Evolutionary conservation across 2,329 filamentous ascomycete genomes (phyloP).

Genomic region (Teratosphaeria viscida): DNA sequence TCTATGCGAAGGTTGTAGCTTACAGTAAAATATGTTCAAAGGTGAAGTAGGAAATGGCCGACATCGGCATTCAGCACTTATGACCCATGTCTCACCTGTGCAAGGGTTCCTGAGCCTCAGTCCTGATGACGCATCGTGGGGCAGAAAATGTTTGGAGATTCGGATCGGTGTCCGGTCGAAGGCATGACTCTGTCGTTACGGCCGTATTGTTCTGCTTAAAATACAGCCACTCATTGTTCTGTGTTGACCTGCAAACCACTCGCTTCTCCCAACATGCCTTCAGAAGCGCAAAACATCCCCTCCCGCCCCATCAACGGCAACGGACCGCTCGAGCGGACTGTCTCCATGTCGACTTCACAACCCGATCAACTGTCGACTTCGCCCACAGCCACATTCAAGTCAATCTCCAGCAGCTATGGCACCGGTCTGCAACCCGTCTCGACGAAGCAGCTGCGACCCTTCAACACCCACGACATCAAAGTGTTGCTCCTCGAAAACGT

Average conservation of each 20-base stretch:
- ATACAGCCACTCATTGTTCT: neutral
- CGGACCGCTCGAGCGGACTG: slow-evolving; percentile 16
- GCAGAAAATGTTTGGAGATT: neutral
- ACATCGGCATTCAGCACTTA: neutral
- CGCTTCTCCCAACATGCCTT: slow-evolving; percentile 18
- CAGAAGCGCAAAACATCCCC: slow-evolving; percentile 25
- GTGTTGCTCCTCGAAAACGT: slow-evolving; percentile 93
- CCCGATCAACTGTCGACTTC: slow-evolving; percentile 58
- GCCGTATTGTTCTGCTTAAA: neutral
- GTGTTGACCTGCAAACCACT: neutral
- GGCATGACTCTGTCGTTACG: neutral
- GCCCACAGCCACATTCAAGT: slow-evolving; percentile 64
- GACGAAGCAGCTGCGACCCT: slow-evolving; percentile 80
- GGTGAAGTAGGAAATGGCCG: neutral
- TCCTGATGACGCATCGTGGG: neutral
- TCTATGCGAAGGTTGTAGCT: no score
- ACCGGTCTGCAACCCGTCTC: slow-evolving; percentile 29
- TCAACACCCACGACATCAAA: slow-evolving; percentile 92
- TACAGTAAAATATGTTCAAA: neutral
- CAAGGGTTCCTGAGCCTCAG: neutral
- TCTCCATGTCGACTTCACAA: slow-evolving; percentile 27
- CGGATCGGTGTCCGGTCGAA: neutral
- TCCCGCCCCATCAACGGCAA: slow-evolving; percentile 14
- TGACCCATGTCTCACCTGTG: neutral
- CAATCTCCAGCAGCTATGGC: slow-evolving; percentile 48